Base-by-base conservation (phyloP, 2,329 filamentous ascomycete species). In the Dothiorella sarmentorum region DNA sequence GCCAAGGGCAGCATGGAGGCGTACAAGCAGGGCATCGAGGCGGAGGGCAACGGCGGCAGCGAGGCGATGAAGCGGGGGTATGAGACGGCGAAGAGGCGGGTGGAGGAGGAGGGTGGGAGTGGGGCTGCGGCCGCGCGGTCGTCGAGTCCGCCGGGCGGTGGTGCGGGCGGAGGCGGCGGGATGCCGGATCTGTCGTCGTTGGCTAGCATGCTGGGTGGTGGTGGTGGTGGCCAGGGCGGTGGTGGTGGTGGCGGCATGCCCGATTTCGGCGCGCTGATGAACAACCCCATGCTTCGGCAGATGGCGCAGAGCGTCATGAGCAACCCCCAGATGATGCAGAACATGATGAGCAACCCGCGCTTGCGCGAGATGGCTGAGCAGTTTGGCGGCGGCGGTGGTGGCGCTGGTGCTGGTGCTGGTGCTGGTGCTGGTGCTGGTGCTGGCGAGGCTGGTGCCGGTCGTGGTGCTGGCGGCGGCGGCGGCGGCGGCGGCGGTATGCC, bases 281-380 rank as follows among this genome's bases (percentile, higher is more conserved):
- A 81, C 80, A 99, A 97, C 79, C 94, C 94, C 58, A 97, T 97
- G 94, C 96, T 99, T 78, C 85, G 91, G 52, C 89, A 84, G 77
- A 97, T 97, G 91, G 94, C 94, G 4, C 91, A 97, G 80, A 96
- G 90, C 75, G 76, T 99, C 58, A 97, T 97, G 94, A 90, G 86
- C 77, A 97, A 99, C 78, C 94, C 94, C 0, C 90, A 96, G 9
- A 85, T 92, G 80, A 88, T 97, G 85, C 83, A 81, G 71, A 94
- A 91, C 73, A 76, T 99, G 60, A 96, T 99, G 92, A 91, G 81
- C 80, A 97, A 99, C 80, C 94, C 94, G 3, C 84, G 87, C 62
- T 78, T 97, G 62, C 83, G 90, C 59, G 85, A 95, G 71, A 93
- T 97, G 91, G 91, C 91, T 44, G 86, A 88, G 69, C 84, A 83